Evolutionary conservation across 805 yeast species (phyloP).

Genomic region (Brettanomyces nanus): DNA sequence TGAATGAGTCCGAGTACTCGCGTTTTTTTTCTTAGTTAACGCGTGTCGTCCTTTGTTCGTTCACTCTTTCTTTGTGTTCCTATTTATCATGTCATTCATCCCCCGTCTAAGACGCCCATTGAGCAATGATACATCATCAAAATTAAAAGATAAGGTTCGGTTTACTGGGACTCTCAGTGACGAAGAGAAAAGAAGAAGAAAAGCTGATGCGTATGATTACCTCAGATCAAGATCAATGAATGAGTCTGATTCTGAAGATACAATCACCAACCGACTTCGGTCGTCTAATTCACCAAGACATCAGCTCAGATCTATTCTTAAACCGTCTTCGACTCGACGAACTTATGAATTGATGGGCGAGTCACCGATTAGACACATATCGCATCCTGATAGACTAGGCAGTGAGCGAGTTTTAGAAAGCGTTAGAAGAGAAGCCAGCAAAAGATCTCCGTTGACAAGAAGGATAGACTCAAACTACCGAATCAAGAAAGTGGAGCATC

Average conservation of each 20-base stretch:
- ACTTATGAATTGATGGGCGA: slow-evolving; percentile 22
- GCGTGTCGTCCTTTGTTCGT: no score
- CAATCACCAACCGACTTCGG: slow-evolving; percentile 2
- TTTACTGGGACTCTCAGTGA: neutral
- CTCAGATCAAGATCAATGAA: neutral
- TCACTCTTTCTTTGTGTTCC: neutral
- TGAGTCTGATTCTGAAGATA: neutral
- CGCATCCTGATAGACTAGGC: slow-evolving; percentile 9
- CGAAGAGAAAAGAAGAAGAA: slow-evolving; percentile 1
- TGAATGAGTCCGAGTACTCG: no score
- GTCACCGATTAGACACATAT: slow-evolving; percentile 19
- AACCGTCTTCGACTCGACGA: slow-evolving; percentile 8
- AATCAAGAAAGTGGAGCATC: slow-evolving; percentile 3
- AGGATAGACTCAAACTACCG: neutral
- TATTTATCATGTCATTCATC: slow-evolving; percentile 1
- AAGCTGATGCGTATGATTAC: slow-evolving; percentile 2
- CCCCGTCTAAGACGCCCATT: slow-evolving; percentile 3
- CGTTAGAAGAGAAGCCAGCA: slow-evolving; percentile 10
- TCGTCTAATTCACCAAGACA: slow-evolving; percentile 2
- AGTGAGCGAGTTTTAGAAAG: slow-evolving; percentile 14
- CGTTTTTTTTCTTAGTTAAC: no score
- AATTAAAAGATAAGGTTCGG: slow-evolving; percentile 1
- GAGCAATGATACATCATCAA: neutral
- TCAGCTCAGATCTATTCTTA: slow-evolving; percentile 11
- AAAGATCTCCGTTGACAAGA: slow-evolving; percentile 4